These are phyloP conservation scores for Phialophora tarda DNA, from an alignment of 2,329 filamentous ascomycete genomes.

Conservation along the genomic window DNA sequence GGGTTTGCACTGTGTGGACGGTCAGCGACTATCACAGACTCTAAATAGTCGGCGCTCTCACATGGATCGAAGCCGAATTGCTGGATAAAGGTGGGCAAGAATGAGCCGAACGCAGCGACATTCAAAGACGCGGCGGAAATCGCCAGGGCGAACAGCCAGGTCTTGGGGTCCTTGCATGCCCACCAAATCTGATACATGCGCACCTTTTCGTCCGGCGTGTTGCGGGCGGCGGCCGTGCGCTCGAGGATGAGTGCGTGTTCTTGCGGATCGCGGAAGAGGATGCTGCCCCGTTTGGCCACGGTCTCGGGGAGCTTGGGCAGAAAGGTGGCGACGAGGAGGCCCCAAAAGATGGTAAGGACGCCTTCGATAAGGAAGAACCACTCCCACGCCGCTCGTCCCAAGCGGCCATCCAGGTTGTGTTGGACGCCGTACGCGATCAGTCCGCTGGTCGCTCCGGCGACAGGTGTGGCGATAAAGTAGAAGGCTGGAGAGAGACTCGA, in stretches of 20 bases:
- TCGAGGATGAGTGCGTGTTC: slow-evolving; percentile 2
- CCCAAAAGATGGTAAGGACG: slow-evolving; percentile 66
- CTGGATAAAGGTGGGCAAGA: slow-evolving; percentile 29
- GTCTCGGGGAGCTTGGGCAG: slow-evolving; percentile 68
- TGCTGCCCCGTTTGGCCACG: slow-evolving; percentile 11
- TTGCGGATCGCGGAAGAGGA: slow-evolving; percentile 16
- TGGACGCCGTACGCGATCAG: slow-evolving; percentile 69
- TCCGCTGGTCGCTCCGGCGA: slow-evolving; percentile 74
- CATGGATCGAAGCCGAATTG: slow-evolving; percentile 29
- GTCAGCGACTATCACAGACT: neutral
- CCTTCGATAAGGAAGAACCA: slow-evolving; percentile 76
- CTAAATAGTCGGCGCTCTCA: slow-evolving; percentile 5
- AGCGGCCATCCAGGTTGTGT: slow-evolving; percentile 60
- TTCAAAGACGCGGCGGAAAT: slow-evolving; percentile 12
- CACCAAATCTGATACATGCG: slow-evolving; percentile 2
- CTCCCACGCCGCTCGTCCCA: slow-evolving; percentile 63
- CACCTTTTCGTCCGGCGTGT: slow-evolving; percentile 8
- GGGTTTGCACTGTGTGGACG: slow-evolving; percentile 14
- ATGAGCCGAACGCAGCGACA: slow-evolving; percentile 22
- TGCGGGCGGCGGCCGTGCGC: slow-evolving; percentile 5
- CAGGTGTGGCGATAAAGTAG: slow-evolving; percentile 1
- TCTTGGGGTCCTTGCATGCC: slow-evolving; percentile 24
- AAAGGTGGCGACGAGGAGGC: slow-evolving; percentile 62
- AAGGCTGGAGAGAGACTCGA: neutral
- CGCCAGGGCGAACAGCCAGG: slow-evolving; percentile 14